These are phyloP conservation scores for Durotheca rogersii DNA, from an alignment of 495 filamentous ascomycete genomes.

Conservation along the genomic window DNA sequence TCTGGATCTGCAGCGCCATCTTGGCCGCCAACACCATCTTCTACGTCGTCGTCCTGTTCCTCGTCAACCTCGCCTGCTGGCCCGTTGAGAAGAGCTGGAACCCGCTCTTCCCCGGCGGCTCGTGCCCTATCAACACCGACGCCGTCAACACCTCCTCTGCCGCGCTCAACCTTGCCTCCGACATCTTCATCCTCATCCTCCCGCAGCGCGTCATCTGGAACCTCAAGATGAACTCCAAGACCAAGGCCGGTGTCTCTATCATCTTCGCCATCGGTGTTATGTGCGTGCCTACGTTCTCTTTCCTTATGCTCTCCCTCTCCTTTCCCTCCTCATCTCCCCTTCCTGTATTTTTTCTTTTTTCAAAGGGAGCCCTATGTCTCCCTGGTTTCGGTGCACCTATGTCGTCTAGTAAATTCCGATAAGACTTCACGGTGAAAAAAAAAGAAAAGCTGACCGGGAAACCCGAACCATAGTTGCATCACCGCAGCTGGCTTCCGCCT, in stretches of 20 bases:
- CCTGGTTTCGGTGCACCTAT: no score
- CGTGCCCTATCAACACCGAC: slow-evolving; percentile 22
- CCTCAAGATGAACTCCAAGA: slow-evolving; percentile 31
- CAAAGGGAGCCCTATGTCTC: no score
- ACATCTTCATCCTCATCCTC: slow-evolving; percentile 39
- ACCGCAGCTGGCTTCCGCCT: slow-evolving; percentile 35
- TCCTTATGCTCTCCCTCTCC: neutral
- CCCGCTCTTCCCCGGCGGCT: slow-evolving; percentile 15
- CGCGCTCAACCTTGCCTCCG: slow-evolving; percentile 36
- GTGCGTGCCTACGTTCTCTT: slow-evolving; percentile 25
- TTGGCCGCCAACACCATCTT: slow-evolving; percentile 45
- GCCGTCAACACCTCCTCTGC: slow-evolving; percentile 29
- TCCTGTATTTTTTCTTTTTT: slow-evolving; percentile 8
- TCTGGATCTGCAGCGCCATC: slow-evolving; percentile 36
- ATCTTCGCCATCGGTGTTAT: slow-evolving; percentile 41
- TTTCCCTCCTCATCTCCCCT: neutral
- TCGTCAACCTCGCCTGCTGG: slow-evolving; percentile 47
- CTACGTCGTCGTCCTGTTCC: slow-evolving; percentile 44
- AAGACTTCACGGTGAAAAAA: no score
- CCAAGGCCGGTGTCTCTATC: slow-evolving; percentile 32
- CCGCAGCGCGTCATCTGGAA: slow-evolving; percentile 39
- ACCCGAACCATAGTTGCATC: slow-evolving; percentile 10
- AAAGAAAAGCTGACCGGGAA: no score
- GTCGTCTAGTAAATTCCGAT: no score
- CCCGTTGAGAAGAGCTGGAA: slow-evolving; percentile 33